These are phyloP conservation scores for Pachysolen tannophilus DNA, from an alignment of 805 yeast species.

Conservation along the genomic window DNA sequence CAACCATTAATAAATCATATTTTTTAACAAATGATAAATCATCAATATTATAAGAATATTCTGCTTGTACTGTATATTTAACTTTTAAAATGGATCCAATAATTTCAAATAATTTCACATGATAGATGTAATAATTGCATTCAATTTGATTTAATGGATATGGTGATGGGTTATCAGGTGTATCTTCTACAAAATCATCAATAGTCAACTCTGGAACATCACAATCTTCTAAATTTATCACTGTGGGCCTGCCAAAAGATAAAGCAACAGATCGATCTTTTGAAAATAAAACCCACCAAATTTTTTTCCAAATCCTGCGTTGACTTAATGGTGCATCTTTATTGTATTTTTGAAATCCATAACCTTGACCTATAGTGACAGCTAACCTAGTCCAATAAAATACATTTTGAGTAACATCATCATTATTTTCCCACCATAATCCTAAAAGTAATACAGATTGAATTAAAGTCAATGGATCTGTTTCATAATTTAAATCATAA, in stretches of 20 bases:
- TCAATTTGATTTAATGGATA: conserved; percentile 41
- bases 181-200: conserved; percentile 57
- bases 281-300: conserved; percentile 73
- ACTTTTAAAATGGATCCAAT: conserved; percentile 61
- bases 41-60: conserved; percentile 36
- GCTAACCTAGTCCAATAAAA: conserved; percentile 69
- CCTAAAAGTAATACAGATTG: conserved; percentile 59
- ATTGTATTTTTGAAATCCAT: conserved; percentile 52
- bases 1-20: conserved; percentile 70
- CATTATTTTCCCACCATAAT: conserved; percentile 69
- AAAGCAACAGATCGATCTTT: conserved; percentile 64
- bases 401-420: conserved; percentile 56
- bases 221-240: conserved; percentile 63
- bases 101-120: conserved; percentile 61
- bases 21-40: conserved; percentile 34
- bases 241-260: conserved; percentile 67
- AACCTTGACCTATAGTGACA: conserved; percentile 62
- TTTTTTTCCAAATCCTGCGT: conserved; percentile 45
- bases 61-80: conserved; percentile 65
- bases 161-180: conserved; percentile 30
- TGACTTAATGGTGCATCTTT: conserved; percentile 15
- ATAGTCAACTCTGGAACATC: conserved; percentile 65
- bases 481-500: conserved; percentile 62
- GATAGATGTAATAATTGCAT: conserved; percentile 51
- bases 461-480: conserved; percentile 51